Evolutionary conservation across 176 grass and related monocot species (phyloP).

Genomic region (Rhipidocladum racemiflorum): DNA sequence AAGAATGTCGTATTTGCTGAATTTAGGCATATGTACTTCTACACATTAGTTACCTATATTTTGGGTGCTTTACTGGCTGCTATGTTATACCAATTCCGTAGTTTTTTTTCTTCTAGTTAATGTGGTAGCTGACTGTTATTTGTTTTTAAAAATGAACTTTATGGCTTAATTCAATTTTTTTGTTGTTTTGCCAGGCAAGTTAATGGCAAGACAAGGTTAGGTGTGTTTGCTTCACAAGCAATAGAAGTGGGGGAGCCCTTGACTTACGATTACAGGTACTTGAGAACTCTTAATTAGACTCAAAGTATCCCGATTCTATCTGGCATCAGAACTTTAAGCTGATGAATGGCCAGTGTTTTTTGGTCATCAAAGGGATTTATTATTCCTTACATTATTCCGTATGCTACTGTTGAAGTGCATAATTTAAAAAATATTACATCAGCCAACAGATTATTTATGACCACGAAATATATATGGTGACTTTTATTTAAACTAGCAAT

Average conservation of each 20-base stretch:
- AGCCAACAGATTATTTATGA: background rate
- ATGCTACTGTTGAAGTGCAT: background rate
- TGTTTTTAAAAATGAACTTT: background rate
- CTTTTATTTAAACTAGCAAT: background rate
- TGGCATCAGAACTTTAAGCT: background rate
- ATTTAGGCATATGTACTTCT: background rate
- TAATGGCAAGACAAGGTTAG: slow-evolving; percentile 56
- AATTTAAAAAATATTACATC: background rate
- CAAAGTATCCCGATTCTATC: background rate
- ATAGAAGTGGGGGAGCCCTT: slow-evolving; percentile 59
- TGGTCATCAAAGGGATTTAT: background rate
- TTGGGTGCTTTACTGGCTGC: background rate
- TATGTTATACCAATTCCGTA: background rate
- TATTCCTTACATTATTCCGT: background rate
- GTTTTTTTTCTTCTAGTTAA: background rate
- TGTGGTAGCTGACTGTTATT: background rate
- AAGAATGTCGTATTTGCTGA: slow-evolving; percentile 14
- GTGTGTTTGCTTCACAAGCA: slow-evolving; percentile 59
- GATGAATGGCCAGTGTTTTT: background rate
- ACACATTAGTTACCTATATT: background rate
- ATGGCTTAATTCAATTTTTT: background rate
- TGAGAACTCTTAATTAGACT: slow-evolving; percentile 21
- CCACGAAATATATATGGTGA: background rate
- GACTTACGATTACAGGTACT: slow-evolving; percentile 80
- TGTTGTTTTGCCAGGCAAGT: slow-evolving; percentile 57